Base-by-base conservation (phyloP, 768 basidiomycete species). In the Multifurca ochricompacta region DNA sequence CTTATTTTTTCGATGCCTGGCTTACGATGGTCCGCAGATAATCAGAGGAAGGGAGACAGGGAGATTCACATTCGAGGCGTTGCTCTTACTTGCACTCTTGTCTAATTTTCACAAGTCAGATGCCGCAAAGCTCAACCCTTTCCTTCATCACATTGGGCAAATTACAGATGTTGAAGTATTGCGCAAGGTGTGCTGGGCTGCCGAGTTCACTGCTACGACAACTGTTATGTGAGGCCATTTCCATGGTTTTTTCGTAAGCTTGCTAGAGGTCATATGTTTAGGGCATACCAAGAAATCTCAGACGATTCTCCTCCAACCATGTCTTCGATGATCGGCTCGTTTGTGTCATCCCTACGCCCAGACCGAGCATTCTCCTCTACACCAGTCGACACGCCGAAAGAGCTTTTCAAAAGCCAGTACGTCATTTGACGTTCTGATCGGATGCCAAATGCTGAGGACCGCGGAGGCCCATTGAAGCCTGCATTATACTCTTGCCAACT, bases 61-160 rank as follows among this genome's bases (percentile, higher is more conserved):
- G 57, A 70, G 73, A 45, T 83, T 69, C 63, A 74, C 81, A 0
- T 80, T 83, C 50, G 82, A 85, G 62, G 79, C 81, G 1, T 68
- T 74, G 0, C 68, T 85, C 6, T 68, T 87, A 6, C 72, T 85
- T n/a, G 72, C 79, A 10, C 67, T 85, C 31, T 74, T 87, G 2
- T 79, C 79, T 49, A 85, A 84, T 61, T 87, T 81, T 64, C 85
- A 86, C 64, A 83, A 81, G 62, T 83, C 82, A 0, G 83, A 85
- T 62, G 82, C 82, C 9, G 79, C 81, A 9, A 82, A 77, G 58
- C 73, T 84, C 35, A 87, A 87, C 65, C 78, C 79, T 1, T 86
- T 83, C 62, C 70, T 85, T 8, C 75, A 75, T 23, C 70, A 71
- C 23, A 77, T 86, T 27, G 68, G 68, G 32, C 72, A 74, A 28